phyloP scores from a whole-genome alignment of 306 rosid genomes.

The Casuarina glauca region DNA sequence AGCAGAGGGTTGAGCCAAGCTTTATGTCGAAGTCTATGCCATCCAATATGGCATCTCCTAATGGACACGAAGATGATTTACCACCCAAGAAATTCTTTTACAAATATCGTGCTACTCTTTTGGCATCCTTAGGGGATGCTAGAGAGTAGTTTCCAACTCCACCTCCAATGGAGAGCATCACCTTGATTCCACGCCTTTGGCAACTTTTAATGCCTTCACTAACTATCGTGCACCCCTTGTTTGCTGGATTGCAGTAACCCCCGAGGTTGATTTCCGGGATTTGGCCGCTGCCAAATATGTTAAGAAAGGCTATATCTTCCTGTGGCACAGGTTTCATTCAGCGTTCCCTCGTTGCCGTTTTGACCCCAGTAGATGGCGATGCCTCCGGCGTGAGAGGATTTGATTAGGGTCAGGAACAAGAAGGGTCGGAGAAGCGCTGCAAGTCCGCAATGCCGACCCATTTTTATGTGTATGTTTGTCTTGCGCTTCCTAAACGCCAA shows the following conservation, averaged over 20 bases:
- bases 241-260: slow-evolving; percentile 60
- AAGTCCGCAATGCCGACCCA: slow-evolving; percentile 24
- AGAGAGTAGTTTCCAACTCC: slow-evolving; percentile 56
- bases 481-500: not conserved
- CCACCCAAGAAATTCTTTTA: slow-evolving; percentile 81
- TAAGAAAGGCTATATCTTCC: slow-evolving; percentile 52
- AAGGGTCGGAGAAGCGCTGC: slow-evolving; percentile 22
- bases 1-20: slow-evolving; percentile 44
- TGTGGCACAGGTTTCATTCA: slow-evolving; percentile 61
- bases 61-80: slow-evolving; percentile 51
- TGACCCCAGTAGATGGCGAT: slow-evolving; percentile 68
- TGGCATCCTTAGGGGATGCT: slow-evolving; percentile 52
- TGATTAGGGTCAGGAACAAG: slow-evolving; percentile 2
- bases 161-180: slow-evolving; percentile 69
- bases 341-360: slow-evolving; percentile 42
- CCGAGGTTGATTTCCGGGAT: slow-evolving; percentile 65
- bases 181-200: slow-evolving; percentile 60
- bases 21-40: slow-evolving; percentile 81
- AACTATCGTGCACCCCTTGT: slow-evolving; percentile 41
- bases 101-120: slow-evolving; percentile 40
- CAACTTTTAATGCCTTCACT: slow-evolving; percentile 47
- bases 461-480: slow-evolving; percentile 1
- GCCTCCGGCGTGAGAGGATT: slow-evolving; percentile 21
- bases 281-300: slow-evolving; percentile 40
- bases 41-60: slow-evolving; percentile 67